These are phyloP conservation scores for Epicoccum sorghinum DNA, from an alignment of 2,329 filamentous ascomycete species.

Conservation along the genomic window DNA sequence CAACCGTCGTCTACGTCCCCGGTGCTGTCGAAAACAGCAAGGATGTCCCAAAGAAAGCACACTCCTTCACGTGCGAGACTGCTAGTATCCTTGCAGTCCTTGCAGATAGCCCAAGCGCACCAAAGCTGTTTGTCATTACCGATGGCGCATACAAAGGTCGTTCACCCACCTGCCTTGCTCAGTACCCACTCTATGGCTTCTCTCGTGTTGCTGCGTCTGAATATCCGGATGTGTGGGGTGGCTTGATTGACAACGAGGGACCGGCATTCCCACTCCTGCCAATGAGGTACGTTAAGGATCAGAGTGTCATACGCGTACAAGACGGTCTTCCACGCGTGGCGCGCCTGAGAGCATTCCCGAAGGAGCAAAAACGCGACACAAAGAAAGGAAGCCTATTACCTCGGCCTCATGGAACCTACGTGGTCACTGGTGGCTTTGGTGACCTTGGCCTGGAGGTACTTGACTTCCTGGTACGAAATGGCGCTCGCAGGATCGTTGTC, in stretches of 20 bases:
- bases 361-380: slow-evolving; percentile 18
- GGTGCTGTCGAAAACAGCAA: slow-evolving; percentile 8
- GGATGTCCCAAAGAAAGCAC: slow-evolving; percentile 19
- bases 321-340: slow-evolving; percentile 48
- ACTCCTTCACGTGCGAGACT: slow-evolving; percentile 27
- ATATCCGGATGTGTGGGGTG: slow-evolving; percentile 49
- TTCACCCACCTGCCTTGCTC: slow-evolving; percentile 41
- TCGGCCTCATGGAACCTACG: slow-evolving; percentile 50
- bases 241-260: slow-evolving; percentile 46
- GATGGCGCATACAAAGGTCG: slow-evolving; percentile 29
- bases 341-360: slow-evolving; percentile 36
- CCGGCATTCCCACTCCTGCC: slow-evolving; percentile 9
- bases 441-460: slow-evolving; percentile 49
- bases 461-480: slow-evolving; percentile 48
- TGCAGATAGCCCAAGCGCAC: slow-evolving; percentile 6
- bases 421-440: slow-evolving; percentile 53
- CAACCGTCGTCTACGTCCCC: slow-evolving; percentile 26
- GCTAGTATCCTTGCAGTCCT: slow-evolving; percentile 28
- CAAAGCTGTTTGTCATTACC: slow-evolving; percentile 43
- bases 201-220: slow-evolving; percentile 50
- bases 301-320: slow-evolving; percentile 49
- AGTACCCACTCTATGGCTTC: slow-evolving; percentile 47
- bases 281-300: slow-evolving; percentile 22
- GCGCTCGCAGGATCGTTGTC: slow-evolving; percentile 51
- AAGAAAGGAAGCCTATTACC: slow-evolving; percentile 21